phyloP scores from a whole-genome alignment of 352 stramenopile species.

The Pythium scleroteichum region DNA sequence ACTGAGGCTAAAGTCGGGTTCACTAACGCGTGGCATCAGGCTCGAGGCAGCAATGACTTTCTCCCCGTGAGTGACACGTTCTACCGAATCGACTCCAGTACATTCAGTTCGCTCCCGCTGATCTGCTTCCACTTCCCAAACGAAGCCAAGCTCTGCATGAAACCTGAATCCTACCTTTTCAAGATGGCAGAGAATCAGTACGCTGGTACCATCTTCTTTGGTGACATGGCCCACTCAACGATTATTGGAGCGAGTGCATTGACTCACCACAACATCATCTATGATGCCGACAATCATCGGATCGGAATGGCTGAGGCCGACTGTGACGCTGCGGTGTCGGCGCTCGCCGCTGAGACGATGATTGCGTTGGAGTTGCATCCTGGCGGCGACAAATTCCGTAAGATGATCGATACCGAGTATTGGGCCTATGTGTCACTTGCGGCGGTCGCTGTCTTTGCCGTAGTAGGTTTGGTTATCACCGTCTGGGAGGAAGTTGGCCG shows the following conservation, averaged over 20 bases:
- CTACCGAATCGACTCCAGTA: constrained; percentile 32
- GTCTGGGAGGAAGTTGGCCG: constrained; percentile 44
- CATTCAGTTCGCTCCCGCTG: constrained; percentile 38
- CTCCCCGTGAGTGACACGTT: constrained; percentile 49
- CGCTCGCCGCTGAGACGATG: constrained; percentile 16
- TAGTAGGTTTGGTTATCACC: constrained; percentile 50
- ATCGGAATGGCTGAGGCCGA: constrained; percentile 61
- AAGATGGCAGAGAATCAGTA: constrained; percentile 38
- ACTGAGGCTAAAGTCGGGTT: constrained; percentile 39
- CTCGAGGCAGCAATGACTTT: constrained; percentile 40
- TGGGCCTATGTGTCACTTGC: constrained; percentile 47
- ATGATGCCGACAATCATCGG: constrained; percentile 72
- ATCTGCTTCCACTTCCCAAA: constrained; percentile 79
- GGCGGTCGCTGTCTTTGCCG: constrained; percentile 38
- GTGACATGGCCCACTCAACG: constrained; percentile 54
- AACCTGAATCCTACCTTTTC: constrained; percentile 52
- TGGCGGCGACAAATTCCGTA: constrained; percentile 58
- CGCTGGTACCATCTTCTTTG: constrained; percentile 72
- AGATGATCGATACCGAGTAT: constrained; percentile 38
- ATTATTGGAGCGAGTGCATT: constrained; percentile 74
- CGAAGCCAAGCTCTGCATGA: constrained; percentile 53
- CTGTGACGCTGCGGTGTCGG: constrained; percentile 34
- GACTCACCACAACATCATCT: constrained; percentile 75
- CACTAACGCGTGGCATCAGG: constrained; percentile 45
- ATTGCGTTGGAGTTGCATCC: constrained; percentile 58